phyloP scores from a whole-genome alignment of 768 basidiomycete species.

The Saitozyma sp. region DNA sequence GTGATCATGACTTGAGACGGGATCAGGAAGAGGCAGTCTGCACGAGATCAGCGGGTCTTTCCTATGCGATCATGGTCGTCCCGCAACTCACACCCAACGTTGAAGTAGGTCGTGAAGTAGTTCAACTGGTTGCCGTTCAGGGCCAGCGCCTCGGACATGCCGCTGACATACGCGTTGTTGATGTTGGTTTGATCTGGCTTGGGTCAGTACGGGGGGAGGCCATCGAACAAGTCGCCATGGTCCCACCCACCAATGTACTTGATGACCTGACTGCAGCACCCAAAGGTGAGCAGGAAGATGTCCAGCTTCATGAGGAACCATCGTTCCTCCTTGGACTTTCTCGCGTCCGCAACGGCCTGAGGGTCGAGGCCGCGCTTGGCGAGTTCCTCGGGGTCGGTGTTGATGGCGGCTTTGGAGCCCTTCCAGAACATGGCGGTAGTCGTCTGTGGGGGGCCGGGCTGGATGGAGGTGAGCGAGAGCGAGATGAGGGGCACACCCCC shows the following conservation, averaged over 20 bases:
- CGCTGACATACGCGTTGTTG: slow-evolving; percentile 24
- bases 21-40: too few species aligned
- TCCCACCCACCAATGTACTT: slow-evolving; percentile 26
- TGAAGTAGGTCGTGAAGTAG: slow-evolving; percentile 28
- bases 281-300: slow-evolving; percentile 27
- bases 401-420: too few species aligned
- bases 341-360: background rate
- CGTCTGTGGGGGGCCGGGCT: too few species aligned
- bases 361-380: too few species aligned
- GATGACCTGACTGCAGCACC: slow-evolving; percentile 24
- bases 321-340: slow-evolving; percentile 22
- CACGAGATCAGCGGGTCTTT: too few species aligned
- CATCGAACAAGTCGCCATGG: background rate
- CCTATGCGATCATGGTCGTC: too few species aligned
- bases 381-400: too few species aligned
- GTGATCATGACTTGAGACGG: slow-evolving; percentile 38
- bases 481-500: too few species aligned
- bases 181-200: slow-evolving; percentile 9
- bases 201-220: background rate
- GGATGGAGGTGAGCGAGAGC: too few species aligned
- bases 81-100: slow-evolving; percentile 17
- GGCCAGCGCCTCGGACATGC: slow-evolving; percentile 20
- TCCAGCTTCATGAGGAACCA: slow-evolving; percentile 28
- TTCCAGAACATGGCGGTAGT: too few species aligned
- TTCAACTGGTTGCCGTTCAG: slow-evolving; percentile 38